Percentiles rank a stretch among this genome's conserved stretches.
Conservation (phyloP, 2,329 filamentous ascomycete genomes). For the Phaeosphaeria sp. region DNA sequence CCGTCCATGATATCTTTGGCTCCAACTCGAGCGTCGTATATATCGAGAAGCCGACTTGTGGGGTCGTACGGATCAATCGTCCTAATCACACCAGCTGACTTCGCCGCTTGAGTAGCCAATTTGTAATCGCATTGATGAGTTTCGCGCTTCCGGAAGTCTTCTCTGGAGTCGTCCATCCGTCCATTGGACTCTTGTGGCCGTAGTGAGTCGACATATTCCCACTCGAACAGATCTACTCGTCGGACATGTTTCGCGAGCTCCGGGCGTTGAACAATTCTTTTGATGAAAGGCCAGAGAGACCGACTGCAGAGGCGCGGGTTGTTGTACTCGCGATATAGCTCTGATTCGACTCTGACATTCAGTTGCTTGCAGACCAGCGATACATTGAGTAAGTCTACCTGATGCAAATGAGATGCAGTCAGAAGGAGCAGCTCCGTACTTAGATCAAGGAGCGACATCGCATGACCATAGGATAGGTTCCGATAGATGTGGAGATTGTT, state of each 20-base stretch:
- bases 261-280: slow-evolving; percentile 4
- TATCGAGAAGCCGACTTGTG: slow-evolving; percentile 6
- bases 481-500: not conserved
- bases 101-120: slow-evolving; percentile 10
- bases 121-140: not conserved
- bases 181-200: not conserved
- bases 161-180: not conserved
- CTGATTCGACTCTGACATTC: slow-evolving; percentile 10
- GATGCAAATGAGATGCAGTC: slow-evolving; percentile 13
- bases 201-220: not conserved
- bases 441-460: slow-evolving; percentile 3
- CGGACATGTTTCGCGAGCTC: slow-evolving; percentile 10
- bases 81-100: slow-evolving; percentile 10
- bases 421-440: slow-evolving; percentile 19
- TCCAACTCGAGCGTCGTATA: not conserved
- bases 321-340: slow-evolving; percentile 19
- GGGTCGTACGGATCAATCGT: slow-evolving; percentile 9
- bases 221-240: slow-evolving; percentile 3
- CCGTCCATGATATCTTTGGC: not conserved
- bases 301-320: slow-evolving; percentile 1
- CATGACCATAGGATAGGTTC: not conserved
- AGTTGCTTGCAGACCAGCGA: slow-evolving; percentile 17
- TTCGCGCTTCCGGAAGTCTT: not conserved
- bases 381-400: slow-evolving; percentile 20
- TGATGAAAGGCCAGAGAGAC: slow-evolving; percentile 7